Evolutionary conservation across 208 protist species (phyloP).

Genomic region (Novymonas esmeraldas): DNA sequence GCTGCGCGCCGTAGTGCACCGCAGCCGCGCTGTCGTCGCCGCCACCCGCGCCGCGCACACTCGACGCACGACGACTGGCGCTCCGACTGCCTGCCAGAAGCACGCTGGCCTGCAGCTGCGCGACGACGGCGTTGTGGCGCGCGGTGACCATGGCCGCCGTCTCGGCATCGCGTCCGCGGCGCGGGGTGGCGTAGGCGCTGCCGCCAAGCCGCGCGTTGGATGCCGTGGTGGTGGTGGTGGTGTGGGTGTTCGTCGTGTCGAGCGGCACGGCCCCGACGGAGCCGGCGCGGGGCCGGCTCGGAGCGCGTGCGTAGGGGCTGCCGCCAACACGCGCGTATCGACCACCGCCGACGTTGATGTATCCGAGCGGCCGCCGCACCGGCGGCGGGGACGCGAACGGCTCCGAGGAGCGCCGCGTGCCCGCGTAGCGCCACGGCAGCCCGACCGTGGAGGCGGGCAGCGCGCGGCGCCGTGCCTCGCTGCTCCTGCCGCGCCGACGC

Average conservation of each 20-base stretch:
- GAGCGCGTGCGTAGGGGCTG: slow-evolving; percentile 33
- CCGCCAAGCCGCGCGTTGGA: not conserved
- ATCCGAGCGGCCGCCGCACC: slow-evolving; percentile 62
- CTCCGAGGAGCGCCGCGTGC: slow-evolving; percentile 11
- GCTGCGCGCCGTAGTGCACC: not conserved
- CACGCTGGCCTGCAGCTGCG: slow-evolving; percentile 1
- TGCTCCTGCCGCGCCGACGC: not conserved
- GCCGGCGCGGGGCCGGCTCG: not conserved
- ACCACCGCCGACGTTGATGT: slow-evolving; percentile 61
- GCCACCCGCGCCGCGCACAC: not conserved
- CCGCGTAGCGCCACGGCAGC: slow-evolving; percentile 62
- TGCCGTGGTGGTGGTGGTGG: not conserved
- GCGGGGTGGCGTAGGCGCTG: not conserved
- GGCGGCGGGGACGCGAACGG: slow-evolving; percentile 37
- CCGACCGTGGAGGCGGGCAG: slow-evolving; percentile 29
- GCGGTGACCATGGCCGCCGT: slow-evolving; percentile 15
- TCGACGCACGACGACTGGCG: not conserved
- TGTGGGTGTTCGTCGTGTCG: slow-evolving; percentile 9
- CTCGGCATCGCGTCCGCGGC: not conserved
- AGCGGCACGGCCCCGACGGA: slow-evolving; percentile 21
- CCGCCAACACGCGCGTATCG: slow-evolving; percentile 37
- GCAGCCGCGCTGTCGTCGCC: not conserved
- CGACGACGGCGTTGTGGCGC: slow-evolving; percentile 7
- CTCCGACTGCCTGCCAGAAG: not conserved
- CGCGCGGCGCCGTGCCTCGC: slow-evolving; percentile 2